Percentiles rank a stretch among this genome's conserved stretches.
Conservation (phyloP, 306 rosid species). For the Cicer bijugum region DNA sequence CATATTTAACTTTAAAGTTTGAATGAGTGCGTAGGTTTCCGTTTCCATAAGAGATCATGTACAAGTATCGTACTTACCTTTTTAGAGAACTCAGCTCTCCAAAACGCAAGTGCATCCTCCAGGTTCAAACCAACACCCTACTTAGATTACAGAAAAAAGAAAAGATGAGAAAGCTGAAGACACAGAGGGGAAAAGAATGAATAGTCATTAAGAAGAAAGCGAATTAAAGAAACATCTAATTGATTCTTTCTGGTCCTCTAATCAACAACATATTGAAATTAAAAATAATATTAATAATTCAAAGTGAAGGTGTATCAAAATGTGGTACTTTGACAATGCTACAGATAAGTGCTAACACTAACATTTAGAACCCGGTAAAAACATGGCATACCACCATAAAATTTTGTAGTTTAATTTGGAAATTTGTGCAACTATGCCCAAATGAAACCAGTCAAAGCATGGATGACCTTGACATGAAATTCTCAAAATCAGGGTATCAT, state of each 20-base stretch:
- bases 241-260: conserved; percentile 2
- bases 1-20: conserved; percentile 14
- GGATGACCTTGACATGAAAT: conserved; percentile 8
- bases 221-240: conserved; percentile 24
- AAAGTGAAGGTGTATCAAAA: conserved; percentile 22
- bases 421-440: conserved; percentile 32
- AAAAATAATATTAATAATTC: not conserved
- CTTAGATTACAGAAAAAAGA: conserved; percentile 35
- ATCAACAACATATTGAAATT: not conserved
- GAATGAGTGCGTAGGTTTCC: conserved; percentile 26
- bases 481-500: conserved; percentile 16
- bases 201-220: conserved; percentile 19
- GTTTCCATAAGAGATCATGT: conserved; percentile 8
- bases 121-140: conserved; percentile 95
- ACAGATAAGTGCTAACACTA: conserved; percentile 15
- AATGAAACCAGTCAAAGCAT: conserved; percentile 18
- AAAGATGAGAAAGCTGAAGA: conserved; percentile 13
- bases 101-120: conserved; percentile 93
- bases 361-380: conserved; percentile 1
- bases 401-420: conserved; percentile 12
- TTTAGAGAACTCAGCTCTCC: conserved; percentile 92
- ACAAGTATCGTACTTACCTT: conserved; percentile 57
- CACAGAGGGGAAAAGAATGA: not conserved
- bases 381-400: conserved; percentile 11
- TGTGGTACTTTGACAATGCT: conserved; percentile 10